These are phyloP conservation scores for Penicillium subrubescens DNA, from an alignment of 495 filamentous ascomycete genomes.

Conservation along the genomic window DNA sequence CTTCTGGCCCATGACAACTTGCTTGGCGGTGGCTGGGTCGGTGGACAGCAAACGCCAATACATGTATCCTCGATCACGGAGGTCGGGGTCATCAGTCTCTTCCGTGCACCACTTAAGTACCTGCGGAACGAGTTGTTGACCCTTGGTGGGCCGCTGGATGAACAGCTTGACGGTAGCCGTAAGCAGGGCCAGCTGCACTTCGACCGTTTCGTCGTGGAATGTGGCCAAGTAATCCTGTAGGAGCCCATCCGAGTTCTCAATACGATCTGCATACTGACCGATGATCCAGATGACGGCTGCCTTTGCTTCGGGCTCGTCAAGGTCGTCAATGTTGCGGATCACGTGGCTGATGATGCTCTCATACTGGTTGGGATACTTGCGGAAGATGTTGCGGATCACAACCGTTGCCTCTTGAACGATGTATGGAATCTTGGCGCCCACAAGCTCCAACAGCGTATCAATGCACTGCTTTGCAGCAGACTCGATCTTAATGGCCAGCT, in stretches of 20 bases:
- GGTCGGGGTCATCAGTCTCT: conserved; percentile 97
- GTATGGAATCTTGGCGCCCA: conserved; percentile 98
- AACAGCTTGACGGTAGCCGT: conserved; percentile 98
- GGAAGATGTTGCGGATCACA: conserved; percentile 98
- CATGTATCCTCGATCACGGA: conserved; percentile 96
- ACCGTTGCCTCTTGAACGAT: conserved; percentile 99
- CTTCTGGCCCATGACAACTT: conserved; percentile 95
- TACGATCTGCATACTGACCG: conserved; percentile 94
- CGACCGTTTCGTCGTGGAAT: conserved; percentile 90
- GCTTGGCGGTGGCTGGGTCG: conserved; percentile 82
- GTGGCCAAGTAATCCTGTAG: conserved; percentile 93
- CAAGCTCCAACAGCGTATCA: conserved; percentile 86
- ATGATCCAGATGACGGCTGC: conserved; percentile 99
- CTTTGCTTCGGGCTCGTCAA: conserved; percentile 99
- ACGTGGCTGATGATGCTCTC: conserved; percentile 95
- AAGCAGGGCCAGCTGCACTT: conserved; percentile 92
- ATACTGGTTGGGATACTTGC: conserved; percentile 98
- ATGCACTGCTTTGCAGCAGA: conserved; percentile 89
- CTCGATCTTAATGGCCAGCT: conserved; percentile 98
- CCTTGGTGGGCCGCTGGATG: conserved; percentile 94
- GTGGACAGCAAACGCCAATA: conserved; percentile 98
- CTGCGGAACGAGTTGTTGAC: conserved; percentile 89
- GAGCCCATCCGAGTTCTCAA: conserved; percentile 91
- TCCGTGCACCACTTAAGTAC: conserved; percentile 99
- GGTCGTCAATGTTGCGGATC: conserved; percentile 93